A percentile compares a stretch with the other conserved stretches of the same genome.
Conservation (phyloP, 106 monocot species). For the Xerophyta viscosa region DNA sequence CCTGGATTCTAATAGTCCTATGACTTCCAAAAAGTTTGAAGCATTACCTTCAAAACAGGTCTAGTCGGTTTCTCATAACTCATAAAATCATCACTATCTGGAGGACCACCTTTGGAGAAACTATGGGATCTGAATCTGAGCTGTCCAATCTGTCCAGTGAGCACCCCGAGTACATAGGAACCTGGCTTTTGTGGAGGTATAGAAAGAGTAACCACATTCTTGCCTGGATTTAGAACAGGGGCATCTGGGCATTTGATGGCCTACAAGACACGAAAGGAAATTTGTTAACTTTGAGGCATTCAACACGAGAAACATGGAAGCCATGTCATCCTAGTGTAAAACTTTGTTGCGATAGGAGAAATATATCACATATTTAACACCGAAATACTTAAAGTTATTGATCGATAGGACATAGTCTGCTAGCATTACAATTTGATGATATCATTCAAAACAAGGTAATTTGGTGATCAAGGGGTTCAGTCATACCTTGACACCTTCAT, state of each 20-base stretch:
- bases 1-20: no score
- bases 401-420: no score
- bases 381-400: no score
- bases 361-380: no score
- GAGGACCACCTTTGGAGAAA: conserved; percentile 83
- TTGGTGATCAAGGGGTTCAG: not conserved
- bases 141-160: conserved; percentile 93
- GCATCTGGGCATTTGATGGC: conserved; percentile 61
- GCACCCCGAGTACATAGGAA: conserved; percentile 89
- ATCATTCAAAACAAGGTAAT: no score
- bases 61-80: conserved; percentile 92
- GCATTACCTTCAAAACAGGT: conserved; percentile 84
- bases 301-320: no score
- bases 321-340: no score
- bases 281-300: no score
- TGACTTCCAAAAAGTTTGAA: not conserved
- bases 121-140: conserved; percentile 92
- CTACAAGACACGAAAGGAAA: conserved; percentile 22
- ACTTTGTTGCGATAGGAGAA: no score
- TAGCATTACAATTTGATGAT: no score
- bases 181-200: conserved; percentile 87
- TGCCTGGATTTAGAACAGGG: conserved; percentile 71
- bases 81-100: conserved; percentile 97
- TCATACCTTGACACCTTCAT: conserved; percentile 91
- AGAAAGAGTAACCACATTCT: conserved; percentile 61